Conservation (phyloP, 768 basidiomycete species). For the Amanita inopinata region DNA sequence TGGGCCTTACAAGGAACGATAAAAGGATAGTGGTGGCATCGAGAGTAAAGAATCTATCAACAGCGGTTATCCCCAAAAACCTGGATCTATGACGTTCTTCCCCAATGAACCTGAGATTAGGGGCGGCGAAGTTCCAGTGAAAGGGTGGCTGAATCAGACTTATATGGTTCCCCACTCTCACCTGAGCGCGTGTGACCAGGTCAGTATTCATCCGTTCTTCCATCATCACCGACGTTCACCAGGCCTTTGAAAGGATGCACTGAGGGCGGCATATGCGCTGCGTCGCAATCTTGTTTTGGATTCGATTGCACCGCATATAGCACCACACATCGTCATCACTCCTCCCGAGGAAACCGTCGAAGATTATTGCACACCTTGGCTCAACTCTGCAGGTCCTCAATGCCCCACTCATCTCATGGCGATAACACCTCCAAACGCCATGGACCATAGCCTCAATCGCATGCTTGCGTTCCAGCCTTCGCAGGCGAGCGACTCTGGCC, state of each 20-base stretch:
- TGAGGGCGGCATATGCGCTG: slow-evolving; percentile 8
- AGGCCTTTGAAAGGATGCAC: slow-evolving; percentile 3
- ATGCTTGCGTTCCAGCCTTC: background rate
- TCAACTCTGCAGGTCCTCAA: slow-evolving; percentile 29
- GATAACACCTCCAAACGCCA: slow-evolving; percentile 10
- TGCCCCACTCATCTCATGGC: slow-evolving; percentile 24
- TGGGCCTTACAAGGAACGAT: too few species aligned
- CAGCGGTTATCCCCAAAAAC: too few species aligned
- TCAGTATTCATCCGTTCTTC: slow-evolving; percentile 2
- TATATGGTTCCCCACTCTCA: background rate
- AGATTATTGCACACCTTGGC: slow-evolving; percentile 23
- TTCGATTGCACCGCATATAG: slow-evolving; percentile 26
- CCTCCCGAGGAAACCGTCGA: slow-evolving; percentile 29
- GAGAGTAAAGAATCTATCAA: too few species aligned
- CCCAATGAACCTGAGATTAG: background rate
- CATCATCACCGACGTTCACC: slow-evolving; percentile 7
- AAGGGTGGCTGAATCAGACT: background rate
- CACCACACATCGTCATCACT: slow-evolving; percentile 48
- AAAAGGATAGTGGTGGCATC: too few species aligned
- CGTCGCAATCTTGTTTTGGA: slow-evolving; percentile 32
- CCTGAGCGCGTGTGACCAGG: background rate
- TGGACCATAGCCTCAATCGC: background rate
- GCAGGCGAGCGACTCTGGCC: background rate
- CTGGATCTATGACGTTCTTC: background rate
- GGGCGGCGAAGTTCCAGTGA: background rate